These are phyloP conservation scores for Ilex asprella DNA, from an alignment of 257 asterid species.

Conservation along the genomic window DNA sequence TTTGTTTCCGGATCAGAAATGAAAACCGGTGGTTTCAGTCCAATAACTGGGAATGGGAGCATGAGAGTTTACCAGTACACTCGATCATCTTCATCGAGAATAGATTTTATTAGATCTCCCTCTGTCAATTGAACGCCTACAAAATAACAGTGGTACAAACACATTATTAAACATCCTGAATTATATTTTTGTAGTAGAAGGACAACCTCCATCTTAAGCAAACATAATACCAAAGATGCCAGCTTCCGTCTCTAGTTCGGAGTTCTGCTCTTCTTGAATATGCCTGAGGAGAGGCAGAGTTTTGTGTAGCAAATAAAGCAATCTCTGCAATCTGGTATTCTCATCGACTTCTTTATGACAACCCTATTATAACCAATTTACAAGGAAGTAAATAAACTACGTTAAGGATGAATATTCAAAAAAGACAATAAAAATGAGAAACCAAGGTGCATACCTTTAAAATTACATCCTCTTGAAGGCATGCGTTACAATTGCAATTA, in stretches of 20 bases:
- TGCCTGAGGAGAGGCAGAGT: conserved; percentile 62
- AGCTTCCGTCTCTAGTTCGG: conserved; percentile 53
- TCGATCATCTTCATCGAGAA: conserved; percentile 52
- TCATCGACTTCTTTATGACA: conserved; percentile 34
- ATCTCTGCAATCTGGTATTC: conserved; percentile 37
- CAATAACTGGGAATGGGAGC: no score
- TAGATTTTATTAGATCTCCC: conserved; percentile 37
- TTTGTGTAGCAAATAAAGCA: conserved; percentile 45
- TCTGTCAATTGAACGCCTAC: conserved; percentile 51
- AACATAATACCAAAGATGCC: conserved; percentile 38
- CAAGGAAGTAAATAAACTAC: conserved; percentile 2
- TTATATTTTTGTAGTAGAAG: conserved; percentile 6
- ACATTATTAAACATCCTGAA: conserved; percentile 12
- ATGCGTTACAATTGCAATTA: conserved; percentile 68
- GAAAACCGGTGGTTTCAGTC: no score
- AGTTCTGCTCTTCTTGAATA: conserved; percentile 48
- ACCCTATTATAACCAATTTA: conserved; percentile 20
- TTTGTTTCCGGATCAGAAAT: no score
- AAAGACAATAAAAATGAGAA: conserved; percentile 5
- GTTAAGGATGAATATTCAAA: background rate
- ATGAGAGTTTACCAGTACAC: conserved; percentile 47
- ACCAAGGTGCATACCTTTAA: conserved; percentile 33
- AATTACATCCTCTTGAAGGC: conserved; percentile 46
- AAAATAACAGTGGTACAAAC: conserved; percentile 12
- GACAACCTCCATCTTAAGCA: conserved; percentile 7